Conservation (phyloP, 2,329 filamentous ascomycete genomes). For the Rugonectria rugulosa region DNA sequence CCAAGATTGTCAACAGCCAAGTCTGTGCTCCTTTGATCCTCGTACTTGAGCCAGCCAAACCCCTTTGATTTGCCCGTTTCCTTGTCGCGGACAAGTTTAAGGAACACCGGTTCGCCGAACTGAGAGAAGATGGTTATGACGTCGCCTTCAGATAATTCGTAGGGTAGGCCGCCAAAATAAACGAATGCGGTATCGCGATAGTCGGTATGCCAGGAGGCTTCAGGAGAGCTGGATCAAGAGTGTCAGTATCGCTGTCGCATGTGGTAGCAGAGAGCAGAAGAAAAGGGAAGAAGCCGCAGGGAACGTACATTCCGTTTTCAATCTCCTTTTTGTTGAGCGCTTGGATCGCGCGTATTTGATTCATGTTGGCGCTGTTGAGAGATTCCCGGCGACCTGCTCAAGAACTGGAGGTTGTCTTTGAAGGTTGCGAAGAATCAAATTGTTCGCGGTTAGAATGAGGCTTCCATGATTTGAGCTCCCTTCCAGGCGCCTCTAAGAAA, state of each 20-base stretch:
- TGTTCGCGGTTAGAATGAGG: background rate
- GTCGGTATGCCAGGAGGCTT: conserved; percentile 96
- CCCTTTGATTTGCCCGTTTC: conserved; percentile 95
- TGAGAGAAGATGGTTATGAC: conserved; percentile 97
- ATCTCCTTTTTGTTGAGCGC: conserved; percentile 94
- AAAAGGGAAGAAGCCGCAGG: no score
- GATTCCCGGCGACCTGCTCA: background rate
- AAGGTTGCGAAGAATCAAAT: conserved; percentile 29
- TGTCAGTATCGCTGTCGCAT: conserved; percentile 42
- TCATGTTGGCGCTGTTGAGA: conserved; percentile 67
- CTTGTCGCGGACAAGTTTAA: conserved; percentile 92
- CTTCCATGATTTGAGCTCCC: no score
- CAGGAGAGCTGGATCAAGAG: conserved; percentile 66
- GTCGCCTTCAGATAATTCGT: conserved; percentile 93
- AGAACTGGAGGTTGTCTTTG: conserved; percentile 7
- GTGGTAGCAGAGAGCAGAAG: no score
- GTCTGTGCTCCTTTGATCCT: conserved; percentile 95
- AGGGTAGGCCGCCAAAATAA: conserved; percentile 94
- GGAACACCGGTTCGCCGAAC: conserved; percentile 91
- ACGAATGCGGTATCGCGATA: conserved; percentile 97
- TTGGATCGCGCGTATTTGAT: conserved; percentile 91
- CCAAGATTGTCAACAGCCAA: conserved; percentile 95
- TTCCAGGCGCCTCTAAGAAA: no score
- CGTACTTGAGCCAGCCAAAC: conserved; percentile 97
- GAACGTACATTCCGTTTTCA: conserved; percentile 78